phyloP scores from a whole-genome alignment of 306 rosid genomes.

The Biancaea sappan region DNA sequence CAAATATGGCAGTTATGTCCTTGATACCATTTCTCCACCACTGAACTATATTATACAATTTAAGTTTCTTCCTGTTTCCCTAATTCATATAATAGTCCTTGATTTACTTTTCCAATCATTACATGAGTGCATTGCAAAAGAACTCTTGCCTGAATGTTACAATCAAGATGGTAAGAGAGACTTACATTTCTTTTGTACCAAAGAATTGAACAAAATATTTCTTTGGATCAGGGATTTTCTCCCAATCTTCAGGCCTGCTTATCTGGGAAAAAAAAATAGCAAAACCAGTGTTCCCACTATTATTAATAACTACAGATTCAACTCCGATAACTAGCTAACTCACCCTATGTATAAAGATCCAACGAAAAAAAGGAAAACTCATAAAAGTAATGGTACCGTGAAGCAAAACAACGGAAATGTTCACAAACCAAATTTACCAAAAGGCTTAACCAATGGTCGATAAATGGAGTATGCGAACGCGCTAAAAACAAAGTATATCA shows the following conservation, averaged over 20 bases:
- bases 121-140: neutral
- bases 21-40: too few relatives aligned
- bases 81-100: slow-evolving; percentile 22
- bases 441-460: slow-evolving; percentile 16
- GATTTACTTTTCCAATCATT: neutral
- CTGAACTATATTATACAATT: too few relatives aligned
- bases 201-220: slow-evolving; percentile 90
- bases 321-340: neutral
- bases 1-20: neutral
- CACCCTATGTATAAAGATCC: slow-evolving; percentile 30
- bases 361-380: neutral
- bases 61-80: neutral
- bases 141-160: slow-evolving; percentile 10
- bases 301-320: slow-evolving; percentile 11
- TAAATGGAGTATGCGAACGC: neutral
- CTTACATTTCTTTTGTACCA: slow-evolving; percentile 96
- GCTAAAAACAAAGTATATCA: slow-evolving; percentile 3
- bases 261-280: slow-evolving; percentile 62
- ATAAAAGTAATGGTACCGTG: neutral
- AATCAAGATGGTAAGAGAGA: slow-evolving; percentile 28
- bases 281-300: slow-evolving; percentile 31
- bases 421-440: neutral
- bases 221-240: slow-evolving; percentile 83
- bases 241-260: slow-evolving; percentile 94
- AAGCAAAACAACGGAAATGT: too few relatives aligned